Conservation (phyloP, 2,329 filamentous ascomycete genomes). For the Trichoderma guizhouense region DNA sequence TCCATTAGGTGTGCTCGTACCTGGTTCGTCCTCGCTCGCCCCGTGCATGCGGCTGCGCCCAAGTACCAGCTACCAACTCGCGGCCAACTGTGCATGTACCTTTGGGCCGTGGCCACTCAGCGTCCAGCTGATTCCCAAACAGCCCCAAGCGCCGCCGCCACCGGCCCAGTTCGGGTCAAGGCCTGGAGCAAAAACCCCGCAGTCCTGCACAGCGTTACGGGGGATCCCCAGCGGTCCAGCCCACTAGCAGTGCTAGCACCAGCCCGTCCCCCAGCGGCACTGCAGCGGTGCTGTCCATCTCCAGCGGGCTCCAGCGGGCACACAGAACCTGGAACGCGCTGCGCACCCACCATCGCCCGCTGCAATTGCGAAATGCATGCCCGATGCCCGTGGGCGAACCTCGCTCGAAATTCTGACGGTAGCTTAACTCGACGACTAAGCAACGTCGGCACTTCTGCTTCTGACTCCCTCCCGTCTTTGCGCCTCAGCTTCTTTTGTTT, state of each 20-base stretch:
- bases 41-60: not conserved
- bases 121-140: conserved; percentile 11
- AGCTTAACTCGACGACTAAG: conserved; percentile 16
- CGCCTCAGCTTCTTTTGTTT: conserved; percentile 11
- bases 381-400: not conserved
- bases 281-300: not conserved
- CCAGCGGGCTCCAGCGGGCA: not conserved
- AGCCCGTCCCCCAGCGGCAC: not conserved
- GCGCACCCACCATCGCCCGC: not conserved
- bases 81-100: not conserved
- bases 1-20: not conserved
- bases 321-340: not conserved
- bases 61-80: not conserved
- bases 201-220: not conserved
- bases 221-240: conserved; percentile 11
- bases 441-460: not conserved
- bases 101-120: conserved; percentile 19
- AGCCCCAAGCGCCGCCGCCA: conserved; percentile 9
- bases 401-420: not conserved
- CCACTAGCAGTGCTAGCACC: not conserved
- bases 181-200: conserved; percentile 12
- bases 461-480: conserved; percentile 3
- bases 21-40: not conserved
- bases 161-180: conserved; percentile 11
- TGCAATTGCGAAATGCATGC: not conserved